These are phyloP conservation scores for Leucocoprinus birnbaumii DNA, from an alignment of 768 basidiomycete genomes.

Conservation along the genomic window DNA sequence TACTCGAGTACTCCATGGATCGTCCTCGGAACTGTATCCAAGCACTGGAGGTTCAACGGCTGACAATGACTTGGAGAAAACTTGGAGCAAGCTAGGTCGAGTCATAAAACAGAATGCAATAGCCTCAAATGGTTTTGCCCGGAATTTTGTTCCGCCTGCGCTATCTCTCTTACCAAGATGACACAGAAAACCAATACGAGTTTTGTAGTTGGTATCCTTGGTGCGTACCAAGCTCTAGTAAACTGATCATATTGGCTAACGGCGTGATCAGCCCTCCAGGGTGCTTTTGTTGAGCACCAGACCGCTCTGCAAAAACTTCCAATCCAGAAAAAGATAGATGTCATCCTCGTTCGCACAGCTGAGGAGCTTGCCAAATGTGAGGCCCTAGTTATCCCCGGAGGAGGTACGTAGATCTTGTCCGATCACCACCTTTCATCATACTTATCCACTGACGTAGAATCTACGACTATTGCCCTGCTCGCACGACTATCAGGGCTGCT, in stretches of 20 bases:
- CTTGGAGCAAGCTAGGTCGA: not conserved
- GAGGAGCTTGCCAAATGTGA: constrained; percentile 77
- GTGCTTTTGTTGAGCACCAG: constrained; percentile 90
- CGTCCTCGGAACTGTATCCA: too few relatives aligned
- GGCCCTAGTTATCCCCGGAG: constrained; percentile 91
- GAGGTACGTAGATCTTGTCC: constrained; percentile 47
- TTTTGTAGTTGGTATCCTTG: constrained; percentile 47
- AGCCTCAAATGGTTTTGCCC: not conserved
- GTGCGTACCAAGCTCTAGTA: constrained; percentile 25
- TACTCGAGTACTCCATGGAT: too few relatives aligned
- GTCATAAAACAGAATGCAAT: constrained; percentile 1
- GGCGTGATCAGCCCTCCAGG: constrained; percentile 76
- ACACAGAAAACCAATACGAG: not conserved
- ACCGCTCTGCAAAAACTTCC: constrained; percentile 58
- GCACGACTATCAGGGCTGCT: constrained; percentile 73
- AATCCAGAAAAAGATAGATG: constrained; percentile 39
- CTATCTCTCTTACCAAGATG: not conserved
- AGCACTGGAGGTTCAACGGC: too few relatives aligned
- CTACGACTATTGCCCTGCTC: constrained; percentile 85
- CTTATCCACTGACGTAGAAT: constrained; percentile 49
- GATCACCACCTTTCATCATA: not conserved
- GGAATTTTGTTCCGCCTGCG: not conserved
- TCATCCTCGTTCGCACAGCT: constrained; percentile 65
- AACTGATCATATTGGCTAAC: constrained; percentile 9
- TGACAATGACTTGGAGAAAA: too few relatives aligned